Evolutionary conservation across 441 rosid genomes (phyloP), one percentile per base, ranked within the genome.

Genomic region (Macaranga tanarius): DNA sequence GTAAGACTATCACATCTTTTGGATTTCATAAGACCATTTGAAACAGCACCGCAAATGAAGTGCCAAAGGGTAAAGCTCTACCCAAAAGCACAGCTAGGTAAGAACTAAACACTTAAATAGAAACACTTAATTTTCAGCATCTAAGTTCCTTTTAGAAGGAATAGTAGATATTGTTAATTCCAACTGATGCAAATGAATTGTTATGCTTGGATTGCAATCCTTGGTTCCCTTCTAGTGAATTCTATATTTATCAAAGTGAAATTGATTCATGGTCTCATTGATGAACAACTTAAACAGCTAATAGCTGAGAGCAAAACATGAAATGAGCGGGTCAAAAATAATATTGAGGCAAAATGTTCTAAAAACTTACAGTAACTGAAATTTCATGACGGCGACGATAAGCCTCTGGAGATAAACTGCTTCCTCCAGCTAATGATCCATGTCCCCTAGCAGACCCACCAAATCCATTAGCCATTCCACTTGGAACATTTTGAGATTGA

Each of bases 341-440:
- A 70, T 45, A 62, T 10, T 54, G 11, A 28, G 7, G 3, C 10
- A 62, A 28, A 25, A 62, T 11, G n/a, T 70, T n/a, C 28, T 38
- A 54, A 40, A 71, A 75, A 87, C 93, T 84, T 84, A 92, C 98
- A 51, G 79, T 79, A 67, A 92, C 93, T 42, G 96, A 82, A 76
- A 96, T 93, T 82, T 96, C 99, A 87, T 96, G 99, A 25, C 80
- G 85, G 64, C 81, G 84, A 42, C 90, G 85, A 75, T 93, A 96
- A 65, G 88, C 95, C 72, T 90, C 98, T 0, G 85, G 77, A 67
- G 97, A 84, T 12, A 90, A 26, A 67, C 73, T 72, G 77, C 67
- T 79, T 63, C 78, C 92, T 6, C 82, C 87, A 67, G 82, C 75
- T 71, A 82, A 76, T 15, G 76, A 48, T 74, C 85, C 88, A 75